Evolutionary conservation across 352 stramenopile genomes (phyloP), one percentile per base, ranked within the genome.

Genomic region (Aphanomyces cochlioides): DNA sequence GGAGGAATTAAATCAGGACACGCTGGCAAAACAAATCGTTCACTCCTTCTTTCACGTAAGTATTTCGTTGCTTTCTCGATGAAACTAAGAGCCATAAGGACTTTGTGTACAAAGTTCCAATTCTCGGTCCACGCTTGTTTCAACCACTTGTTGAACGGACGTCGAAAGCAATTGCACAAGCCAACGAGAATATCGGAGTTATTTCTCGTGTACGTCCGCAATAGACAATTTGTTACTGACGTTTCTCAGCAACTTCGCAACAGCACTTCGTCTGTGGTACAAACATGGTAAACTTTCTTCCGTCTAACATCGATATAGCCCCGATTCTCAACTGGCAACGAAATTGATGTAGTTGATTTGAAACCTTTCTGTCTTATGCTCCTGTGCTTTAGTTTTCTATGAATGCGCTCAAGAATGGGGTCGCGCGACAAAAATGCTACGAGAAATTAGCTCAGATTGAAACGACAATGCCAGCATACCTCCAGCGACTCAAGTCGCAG

Each of bases 1-100:
- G 19, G 8, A 63, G 12, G 45, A 70, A 19, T 61, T 70, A 48
- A 2, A 19, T 7, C 36, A 61, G 6, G 64, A 70, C 36, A 53
- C 12, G 34, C 54, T 70, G 15, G 58, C 64, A 6, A 61, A 63
- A 37, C 47, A 60, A 34, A 70, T 70, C 40, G 64, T 57, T 6
- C 28, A 61, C 36, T 48, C 58, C 19, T 54, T 70, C n/a, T 17
- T 70, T 3, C 45, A 70, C 17, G 64, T 70, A 48, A 12, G 47
- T 34, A 7, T 5, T 8, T 17, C 17, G n/a, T 21, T 17, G 21
- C 5, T 6, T 15, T 48, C 40, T 19, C 38, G 17, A 53, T 12
- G 12, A 59, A 3, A 17, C 60, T 40, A 36, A 40, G 34, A 58
- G 7, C 12, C 17, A 2, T 12, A 47, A 70, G 64, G 50, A 70